Conservation (phyloP, 2,329 filamentous ascomycete species). For the Verticillium longisporum region DNA sequence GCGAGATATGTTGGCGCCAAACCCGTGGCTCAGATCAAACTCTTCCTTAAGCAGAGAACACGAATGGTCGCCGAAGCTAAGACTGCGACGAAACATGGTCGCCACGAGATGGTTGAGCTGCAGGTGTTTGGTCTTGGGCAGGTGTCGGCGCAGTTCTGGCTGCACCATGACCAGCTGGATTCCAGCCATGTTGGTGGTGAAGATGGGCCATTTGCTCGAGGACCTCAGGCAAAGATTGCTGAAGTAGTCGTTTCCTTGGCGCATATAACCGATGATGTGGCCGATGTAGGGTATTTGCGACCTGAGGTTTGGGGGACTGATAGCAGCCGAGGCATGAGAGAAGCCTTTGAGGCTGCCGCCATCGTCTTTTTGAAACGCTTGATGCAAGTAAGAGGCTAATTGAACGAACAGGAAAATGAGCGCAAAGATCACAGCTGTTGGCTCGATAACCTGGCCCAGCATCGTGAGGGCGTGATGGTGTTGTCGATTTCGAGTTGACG, state of each 20-base stretch:
- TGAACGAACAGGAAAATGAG: neutral
- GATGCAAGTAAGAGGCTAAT: neutral
- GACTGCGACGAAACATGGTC: constrained; percentile 3
- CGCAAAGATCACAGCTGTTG: neutral
- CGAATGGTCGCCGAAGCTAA: constrained; percentile 6
- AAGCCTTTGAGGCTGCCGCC: neutral
- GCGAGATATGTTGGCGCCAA: constrained; percentile 2
- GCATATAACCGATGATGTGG: constrained; percentile 1
- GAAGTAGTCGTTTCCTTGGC: constrained; percentile 4
- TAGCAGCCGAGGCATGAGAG: neutral
- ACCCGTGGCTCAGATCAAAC: constrained; percentile 1
- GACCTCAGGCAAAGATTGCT: constrained; percentile 1
- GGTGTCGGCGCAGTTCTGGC: neutral
- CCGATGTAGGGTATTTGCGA: neutral
- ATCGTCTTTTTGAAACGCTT: neutral
- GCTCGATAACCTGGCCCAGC: neutral
- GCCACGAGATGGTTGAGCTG: constrained; percentile 1
- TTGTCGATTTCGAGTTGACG: too few species aligned
- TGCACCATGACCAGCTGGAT: constrained; percentile 2
- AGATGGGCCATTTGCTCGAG: neutral
- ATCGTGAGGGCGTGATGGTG: neutral
- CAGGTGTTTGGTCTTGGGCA: constrained; percentile 4
- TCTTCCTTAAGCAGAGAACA: constrained; percentile 5
- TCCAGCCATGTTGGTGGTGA: constrained; percentile 4
- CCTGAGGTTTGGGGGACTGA: neutral